These are phyloP conservation scores for Tulasnella sp. DNA, from an alignment of 768 basidiomycete species.

Conservation along the genomic window DNA sequence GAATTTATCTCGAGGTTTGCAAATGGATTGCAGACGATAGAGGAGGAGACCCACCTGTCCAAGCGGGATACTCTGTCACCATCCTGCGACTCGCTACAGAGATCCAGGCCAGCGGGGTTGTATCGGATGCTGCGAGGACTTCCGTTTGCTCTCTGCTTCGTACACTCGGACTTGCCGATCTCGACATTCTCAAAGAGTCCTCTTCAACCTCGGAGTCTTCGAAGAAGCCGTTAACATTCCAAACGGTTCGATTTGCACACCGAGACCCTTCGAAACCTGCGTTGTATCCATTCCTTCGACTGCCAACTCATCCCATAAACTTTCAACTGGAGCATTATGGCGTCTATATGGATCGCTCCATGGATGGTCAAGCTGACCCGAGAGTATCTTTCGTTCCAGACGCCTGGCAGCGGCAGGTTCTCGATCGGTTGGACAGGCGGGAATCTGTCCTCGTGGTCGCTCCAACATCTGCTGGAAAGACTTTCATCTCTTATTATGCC, in stretches of 20 bases:
- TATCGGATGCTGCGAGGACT: slow-evolving; percentile 20
- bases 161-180: slow-evolving; percentile 39
- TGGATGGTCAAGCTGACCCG: slow-evolving; percentile 47
- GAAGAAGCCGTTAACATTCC: not conserved
- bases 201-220: not conserved
- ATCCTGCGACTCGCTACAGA: slow-evolving; percentile 41
- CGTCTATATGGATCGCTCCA: slow-evolving; percentile 58
- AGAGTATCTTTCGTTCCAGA: slow-evolving; percentile 57
- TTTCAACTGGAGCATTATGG: slow-evolving; percentile 66
- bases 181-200: slow-evolving; percentile 18
- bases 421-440: slow-evolving; percentile 49
- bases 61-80: slow-evolving; percentile 36
- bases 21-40: slow-evolving; percentile 41
- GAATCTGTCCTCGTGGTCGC: slow-evolving; percentile 51
- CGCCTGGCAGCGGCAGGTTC: slow-evolving; percentile 55
- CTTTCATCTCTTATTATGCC: slow-evolving; percentile 66
- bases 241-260: slow-evolving; percentile 18
- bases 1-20: slow-evolving; percentile 39
- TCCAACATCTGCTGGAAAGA: slow-evolving; percentile 37
- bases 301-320: slow-evolving; percentile 42
- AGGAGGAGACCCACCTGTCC: slow-evolving; percentile 27
- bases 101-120: slow-evolving; percentile 19
- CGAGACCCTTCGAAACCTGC: slow-evolving; percentile 26
- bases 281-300: slow-evolving; percentile 40
- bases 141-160: slow-evolving; percentile 22